A percentile compares a stretch with the other conserved stretches of the same genome.
phyloP scores from a whole-genome alignment of 805 yeast species.

The Candida germanica region DNA sequence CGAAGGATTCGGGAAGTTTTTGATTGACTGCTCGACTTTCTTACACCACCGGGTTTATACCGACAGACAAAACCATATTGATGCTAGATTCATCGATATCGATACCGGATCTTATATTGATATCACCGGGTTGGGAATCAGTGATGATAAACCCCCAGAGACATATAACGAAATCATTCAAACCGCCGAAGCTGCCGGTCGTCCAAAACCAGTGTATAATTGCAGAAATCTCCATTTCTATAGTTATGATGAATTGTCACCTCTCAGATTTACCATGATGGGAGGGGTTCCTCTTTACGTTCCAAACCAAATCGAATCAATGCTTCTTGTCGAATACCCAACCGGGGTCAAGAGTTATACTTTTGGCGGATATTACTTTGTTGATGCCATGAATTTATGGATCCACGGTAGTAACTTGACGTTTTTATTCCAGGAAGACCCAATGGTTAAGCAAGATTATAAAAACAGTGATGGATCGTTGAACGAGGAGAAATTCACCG shows the following conservation, averaged over 20 bases:
- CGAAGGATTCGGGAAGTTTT: slow-evolving; percentile 25
- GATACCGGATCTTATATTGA: slow-evolving; percentile 53
- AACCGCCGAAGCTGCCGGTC: slow-evolving; percentile 6
- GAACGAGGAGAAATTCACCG: slow-evolving; percentile 15
- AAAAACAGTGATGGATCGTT: slow-evolving; percentile 11
- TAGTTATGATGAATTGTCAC: slow-evolving; percentile 45
- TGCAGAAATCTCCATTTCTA: slow-evolving; percentile 62
- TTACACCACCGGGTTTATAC: slow-evolving; percentile 23
- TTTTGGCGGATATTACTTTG: slow-evolving; percentile 19
- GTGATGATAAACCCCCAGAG: slow-evolving; percentile 15
- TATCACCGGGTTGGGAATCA: slow-evolving; percentile 13
- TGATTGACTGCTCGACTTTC: slow-evolving; percentile 29
- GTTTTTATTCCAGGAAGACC: slow-evolving; percentile 12
- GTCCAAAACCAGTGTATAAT: slow-evolving; percentile 22
- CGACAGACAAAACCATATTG: slow-evolving; percentile 23
- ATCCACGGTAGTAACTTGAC: slow-evolving; percentile 15
- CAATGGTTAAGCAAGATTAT: slow-evolving; percentile 11
- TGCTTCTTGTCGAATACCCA: slow-evolving; percentile 18
- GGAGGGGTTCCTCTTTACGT: slow-evolving; percentile 44
- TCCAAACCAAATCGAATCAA: slow-evolving; percentile 17
- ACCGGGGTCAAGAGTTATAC: slow-evolving; percentile 14
- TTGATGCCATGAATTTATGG: slow-evolving; percentile 18
- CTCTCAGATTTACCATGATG: slow-evolving; percentile 47
- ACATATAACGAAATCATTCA: slow-evolving; percentile 12
- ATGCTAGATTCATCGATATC: slow-evolving; percentile 55